Base-by-base conservation (phyloP, 2,329 filamentous ascomycete species). In the Aspergillus sp. region DNA sequence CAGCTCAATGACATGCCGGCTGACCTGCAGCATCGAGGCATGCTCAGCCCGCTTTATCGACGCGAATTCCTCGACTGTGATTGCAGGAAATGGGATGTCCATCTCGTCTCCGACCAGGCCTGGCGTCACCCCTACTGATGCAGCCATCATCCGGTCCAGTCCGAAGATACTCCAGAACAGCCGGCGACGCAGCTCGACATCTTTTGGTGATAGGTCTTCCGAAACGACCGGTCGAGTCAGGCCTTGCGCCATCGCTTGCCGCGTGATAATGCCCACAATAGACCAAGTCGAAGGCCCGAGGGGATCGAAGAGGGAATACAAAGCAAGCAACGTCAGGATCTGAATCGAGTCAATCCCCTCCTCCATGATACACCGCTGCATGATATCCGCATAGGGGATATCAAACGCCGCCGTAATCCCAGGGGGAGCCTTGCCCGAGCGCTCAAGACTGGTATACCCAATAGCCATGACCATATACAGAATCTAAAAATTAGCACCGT, bases 231-330 rank as follows among this genome's bases (percentile, higher is more conserved):
- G 17, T 33, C 40, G 46, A 27, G 54, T 52, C 7, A 56, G 40
- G 11, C 54, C 54, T 25, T 56, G 54, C 6, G 54, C 40, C 39
- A 52, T 43, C 8, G 54, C 54, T 25, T 56, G 54, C 15, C 54
- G 25, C 11, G 54, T 56, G 12, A 56, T 35, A 19, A 56, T 46
- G 2, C 54, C 54, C 3, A 47, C 54, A 17, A 46, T 52, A 7
- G 47, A 51, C 54, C 54, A 56, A 21, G 54, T 49, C 14, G n/a
- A 27, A 6, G 54, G 40, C 0, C 47, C 54, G 3, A 19, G 3
- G 3, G 45, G 25, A n/a, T 47, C 45, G 6, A 47, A 47, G 3
- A 47, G 45, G 7, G 45, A 33, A 11, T 47, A 47, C 27, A 47
- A 11, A 4, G 45, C 45, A 33, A 47, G 19, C 2, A 47, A 14